Evolutionary conservation across 352 stramenopile genomes (phyloP).

Genomic region (Pythium oligandrum): DNA sequence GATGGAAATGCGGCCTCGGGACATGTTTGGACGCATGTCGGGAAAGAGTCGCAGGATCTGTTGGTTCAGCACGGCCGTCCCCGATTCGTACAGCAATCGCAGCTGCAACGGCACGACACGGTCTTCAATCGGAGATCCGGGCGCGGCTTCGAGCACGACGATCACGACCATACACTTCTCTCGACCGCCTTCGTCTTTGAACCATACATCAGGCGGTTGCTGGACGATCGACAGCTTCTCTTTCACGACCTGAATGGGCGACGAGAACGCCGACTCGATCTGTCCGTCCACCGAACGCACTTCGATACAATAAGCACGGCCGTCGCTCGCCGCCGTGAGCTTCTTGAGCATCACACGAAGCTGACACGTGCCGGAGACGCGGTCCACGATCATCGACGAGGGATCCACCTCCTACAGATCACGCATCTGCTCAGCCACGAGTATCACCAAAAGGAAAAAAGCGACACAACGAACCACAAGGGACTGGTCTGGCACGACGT

Average conservation of each 20-base stretch:
- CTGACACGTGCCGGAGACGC: conserved; percentile 33
- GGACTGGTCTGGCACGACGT: conserved; percentile 60
- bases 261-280: conserved; percentile 60
- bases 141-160: conserved; percentile 72
- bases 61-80: conserved; percentile 84
- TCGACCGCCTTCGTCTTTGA: conserved; percentile 94
- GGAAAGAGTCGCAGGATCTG: conserved; percentile 87
- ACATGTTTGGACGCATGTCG: conserved; percentile 86
- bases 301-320: conserved; percentile 67
- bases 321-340: conserved; percentile 51
- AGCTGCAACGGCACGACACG: conserved; percentile 73
- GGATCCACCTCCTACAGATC: conserved; percentile 11
- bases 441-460: too few species aligned
- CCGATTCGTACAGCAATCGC: conserved; percentile 80
- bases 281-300: conserved; percentile 41
- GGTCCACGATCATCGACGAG: conserved; percentile 23
- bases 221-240: conserved; percentile 74
- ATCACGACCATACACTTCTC: conserved; percentile 94
- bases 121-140: conserved; percentile 61
- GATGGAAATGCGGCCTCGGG: conserved; percentile 74
- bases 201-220: conserved; percentile 91
- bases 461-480: conserved; percentile 21
- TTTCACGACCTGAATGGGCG: conserved; percentile 61
- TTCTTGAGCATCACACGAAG: conserved; percentile 42
- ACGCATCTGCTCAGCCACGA: too few species aligned